Evolutionary conservation across 2,329 filamentous ascomycete species (phyloP), one percentile per base, ranked within the genome.

Genomic region (Beauveria bassiana): DNA sequence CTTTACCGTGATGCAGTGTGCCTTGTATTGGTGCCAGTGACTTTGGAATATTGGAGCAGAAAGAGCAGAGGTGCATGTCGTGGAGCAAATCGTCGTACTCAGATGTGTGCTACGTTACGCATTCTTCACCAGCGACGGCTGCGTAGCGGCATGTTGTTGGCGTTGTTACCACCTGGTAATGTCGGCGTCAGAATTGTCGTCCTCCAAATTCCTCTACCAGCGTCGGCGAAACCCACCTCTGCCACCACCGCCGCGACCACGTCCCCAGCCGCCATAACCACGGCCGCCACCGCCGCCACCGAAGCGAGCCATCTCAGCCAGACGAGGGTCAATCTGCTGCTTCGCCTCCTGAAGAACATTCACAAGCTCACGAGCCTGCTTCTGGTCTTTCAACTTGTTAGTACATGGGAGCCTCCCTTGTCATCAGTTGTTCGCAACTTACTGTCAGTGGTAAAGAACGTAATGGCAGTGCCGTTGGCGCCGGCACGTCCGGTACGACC

Each of bases 401-500:
- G 78, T 53, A 40, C 14, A 16, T 0, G 5, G 6, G 9, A 1
- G 16, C 9, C 26, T 49, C 26, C 24, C 20, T n/a, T 9, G 38
- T 16, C 6, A 5, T 20, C 6, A 49, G 49, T 3, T 18, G 51
- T 20, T 9, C 1, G 12, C n/a, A 45, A 89, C 93, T 81, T 84
- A 97, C 93, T 98, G 79, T 98, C 95, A 89, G 93, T 95, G 77
- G 95, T 98, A 80, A 99, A 99, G 72, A 99, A 86, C 67, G 95
- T 98, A 74, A 98, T 98, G 75, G 95, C 95, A 71, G 93, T 98
- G 80, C 95, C 95, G 67, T 88, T 91, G 72, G 89, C 88, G 80
- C 95, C 95, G 74, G 95, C 93, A 82, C 93, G 90, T 71, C 95
- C 93, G 70, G 95, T 98, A 80, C 95, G 90, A 71, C 95, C 95